These are phyloP conservation scores for Thecaphora thlaspeos DNA, from an alignment of 1,284 basidiomycete genomes.

Conservation along the genomic window DNA sequence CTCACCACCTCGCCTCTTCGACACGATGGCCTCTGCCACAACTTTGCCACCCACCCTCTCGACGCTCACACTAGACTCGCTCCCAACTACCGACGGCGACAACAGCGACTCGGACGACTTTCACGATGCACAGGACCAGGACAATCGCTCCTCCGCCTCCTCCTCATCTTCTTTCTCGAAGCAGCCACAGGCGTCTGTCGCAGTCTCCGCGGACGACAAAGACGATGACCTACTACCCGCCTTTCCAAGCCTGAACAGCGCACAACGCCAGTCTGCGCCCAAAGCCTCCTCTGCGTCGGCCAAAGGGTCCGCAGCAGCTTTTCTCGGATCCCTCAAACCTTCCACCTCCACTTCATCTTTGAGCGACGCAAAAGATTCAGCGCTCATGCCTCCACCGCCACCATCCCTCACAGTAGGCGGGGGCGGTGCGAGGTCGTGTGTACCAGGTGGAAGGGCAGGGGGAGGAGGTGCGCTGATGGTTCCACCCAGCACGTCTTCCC, in stretches of 20 bases:
- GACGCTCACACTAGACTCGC: constrained; percentile 9
- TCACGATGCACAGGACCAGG: constrained; percentile 10
- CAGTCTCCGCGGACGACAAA: constrained; percentile 10
- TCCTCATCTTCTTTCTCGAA: no score
- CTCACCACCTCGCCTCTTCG: no score
- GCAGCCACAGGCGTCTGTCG: no score
- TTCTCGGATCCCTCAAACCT: constrained; percentile 25
- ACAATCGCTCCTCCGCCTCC: no score
- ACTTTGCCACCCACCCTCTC: no score
- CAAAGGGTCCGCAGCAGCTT: constrained; percentile 7
- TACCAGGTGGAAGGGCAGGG: neutral
- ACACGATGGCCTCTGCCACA: no score
- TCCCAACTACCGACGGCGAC: constrained; percentile 7
- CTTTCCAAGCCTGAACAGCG: constrained; percentile 77
- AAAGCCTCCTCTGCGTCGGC: constrained; percentile 10
- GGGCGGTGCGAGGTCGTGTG: neutral
- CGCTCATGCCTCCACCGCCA: constrained; percentile 16
- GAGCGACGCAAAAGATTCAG: neutral
- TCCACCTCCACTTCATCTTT: constrained; percentile 1
- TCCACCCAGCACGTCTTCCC: constrained; percentile 41
- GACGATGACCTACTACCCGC: constrained; percentile 74
- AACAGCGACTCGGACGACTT: constrained; percentile 18
- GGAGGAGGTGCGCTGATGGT: constrained; percentile 21
- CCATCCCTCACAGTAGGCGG: constrained; percentile 3
- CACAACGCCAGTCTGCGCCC: constrained; percentile 65